Percentiles rank a stretch among this genome's conserved stretches.
phyloP scores from a whole-genome alignment of 768 basidiomycete genomes.

The Tricholoma matsutake region DNA sequence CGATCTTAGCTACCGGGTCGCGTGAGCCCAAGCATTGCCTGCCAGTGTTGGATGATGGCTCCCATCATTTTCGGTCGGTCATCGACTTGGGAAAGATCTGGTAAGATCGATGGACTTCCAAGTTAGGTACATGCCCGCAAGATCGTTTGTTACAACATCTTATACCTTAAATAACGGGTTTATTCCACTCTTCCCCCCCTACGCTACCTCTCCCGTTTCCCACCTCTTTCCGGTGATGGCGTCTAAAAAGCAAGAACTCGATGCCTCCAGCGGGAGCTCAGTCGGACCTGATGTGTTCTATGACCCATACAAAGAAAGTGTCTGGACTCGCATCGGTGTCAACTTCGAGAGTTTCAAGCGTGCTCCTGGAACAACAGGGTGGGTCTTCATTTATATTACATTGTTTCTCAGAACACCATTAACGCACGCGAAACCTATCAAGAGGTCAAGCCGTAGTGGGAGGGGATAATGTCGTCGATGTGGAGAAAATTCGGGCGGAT shows the following conservation, averaged over 20 bases:
- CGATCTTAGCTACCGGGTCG: background rate
- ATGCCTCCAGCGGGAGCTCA: conserved; percentile 29
- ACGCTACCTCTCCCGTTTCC: conserved; percentile 6
- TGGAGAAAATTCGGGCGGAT: conserved; percentile 35
- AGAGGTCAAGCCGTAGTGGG: conserved; percentile 40
- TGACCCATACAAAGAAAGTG: conserved; percentile 44
- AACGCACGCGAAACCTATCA: background rate
- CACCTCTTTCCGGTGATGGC: conserved; percentile 20
- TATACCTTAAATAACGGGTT: conserved; percentile 7
- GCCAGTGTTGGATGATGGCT: background rate
- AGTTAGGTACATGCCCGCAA: no score
- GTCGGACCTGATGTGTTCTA: conserved; percentile 34
- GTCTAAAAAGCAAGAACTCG: conserved; percentile 32
- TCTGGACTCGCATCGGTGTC: conserved; percentile 43
- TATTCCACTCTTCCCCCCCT: background rate
- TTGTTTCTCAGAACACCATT: background rate
- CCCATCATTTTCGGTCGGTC: background rate
- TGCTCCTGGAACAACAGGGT: conserved; percentile 46
- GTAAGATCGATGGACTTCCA: background rate
- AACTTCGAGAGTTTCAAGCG: conserved; percentile 44
- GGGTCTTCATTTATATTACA: conserved; percentile 8
- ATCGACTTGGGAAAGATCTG: background rate
- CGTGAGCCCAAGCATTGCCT: background rate
- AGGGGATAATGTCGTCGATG: conserved; percentile 29
- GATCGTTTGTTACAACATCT: no score